Conservation (phyloP, 352 stramenopile genomes). For the Phytophthora citrophthora region DNA sequence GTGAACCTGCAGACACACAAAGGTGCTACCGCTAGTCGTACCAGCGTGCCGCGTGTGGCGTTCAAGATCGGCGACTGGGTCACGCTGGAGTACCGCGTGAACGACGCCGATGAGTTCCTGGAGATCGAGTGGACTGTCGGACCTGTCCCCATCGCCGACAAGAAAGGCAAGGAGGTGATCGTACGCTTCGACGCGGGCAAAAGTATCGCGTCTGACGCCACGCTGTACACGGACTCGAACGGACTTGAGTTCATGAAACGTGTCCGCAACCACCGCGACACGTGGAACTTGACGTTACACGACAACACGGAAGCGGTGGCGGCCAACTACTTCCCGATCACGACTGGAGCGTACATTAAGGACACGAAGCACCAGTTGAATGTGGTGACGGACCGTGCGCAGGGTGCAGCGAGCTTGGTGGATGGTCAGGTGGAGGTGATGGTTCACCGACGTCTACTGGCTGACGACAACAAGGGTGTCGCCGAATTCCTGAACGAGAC, state of each 20-base stretch:
- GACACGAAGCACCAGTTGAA: conserved; percentile 85
- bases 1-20: conserved; percentile 52
- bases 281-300: conserved; percentile 88
- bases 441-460: conserved; percentile 94
- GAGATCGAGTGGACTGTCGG: conserved; percentile 96
- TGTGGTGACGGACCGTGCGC: conserved; percentile 92
- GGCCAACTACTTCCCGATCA: conserved; percentile 99
- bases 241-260: conserved; percentile 94
- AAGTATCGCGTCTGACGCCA: conserved; percentile 55
- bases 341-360: conserved; percentile 93
- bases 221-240: conserved; percentile 96
- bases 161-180: conserved; percentile 97
- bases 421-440: conserved; percentile 97
- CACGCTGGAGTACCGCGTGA: conserved; percentile 91
- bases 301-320: conserved; percentile 94
- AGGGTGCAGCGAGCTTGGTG: conserved; percentile 91
- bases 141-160: conserved; percentile 72
- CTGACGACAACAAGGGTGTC: conserved; percentile 95
- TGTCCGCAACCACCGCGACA: conserved; percentile 87
- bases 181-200: conserved; percentile 82
- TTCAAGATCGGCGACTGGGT: conserved; percentile 90
- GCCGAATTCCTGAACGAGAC: conserved; percentile 93
- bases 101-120: conserved; percentile 85
- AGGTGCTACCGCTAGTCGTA: conserved; percentile 14
- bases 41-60: conserved; percentile 56